Conservation (phyloP, 1,284 basidiomycete species). For the Apiotrichum siamense region DNA sequence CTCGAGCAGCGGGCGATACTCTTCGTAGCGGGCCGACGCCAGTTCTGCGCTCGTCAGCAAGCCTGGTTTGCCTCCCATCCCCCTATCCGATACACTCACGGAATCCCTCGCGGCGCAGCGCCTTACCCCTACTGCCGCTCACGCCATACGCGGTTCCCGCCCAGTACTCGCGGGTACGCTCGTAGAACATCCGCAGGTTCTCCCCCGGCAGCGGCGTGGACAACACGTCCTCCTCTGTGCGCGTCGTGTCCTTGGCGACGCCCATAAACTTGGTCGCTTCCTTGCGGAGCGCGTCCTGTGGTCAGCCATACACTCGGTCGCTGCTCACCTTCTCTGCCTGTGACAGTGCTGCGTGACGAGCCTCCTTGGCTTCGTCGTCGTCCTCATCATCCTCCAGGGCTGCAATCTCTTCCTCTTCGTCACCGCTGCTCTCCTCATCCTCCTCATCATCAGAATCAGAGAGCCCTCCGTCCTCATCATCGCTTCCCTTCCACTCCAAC, state of each 20-base stretch:
- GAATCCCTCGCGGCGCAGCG: slow-evolving; percentile 72
- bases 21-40: slow-evolving; percentile 40
- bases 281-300: slow-evolving; percentile 55
- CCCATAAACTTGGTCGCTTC: slow-evolving; percentile 68
- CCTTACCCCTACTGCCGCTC: slow-evolving; percentile 67
- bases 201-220: slow-evolving; percentile 87
- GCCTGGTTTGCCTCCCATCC: no score
- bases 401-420: slow-evolving; percentile 31
- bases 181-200: slow-evolving; percentile 76
- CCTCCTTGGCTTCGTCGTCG: slow-evolving; percentile 23
- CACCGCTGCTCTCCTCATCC: slow-evolving; percentile 30
- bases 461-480: slow-evolving; percentile 49
- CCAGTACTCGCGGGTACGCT: slow-evolving; percentile 74
- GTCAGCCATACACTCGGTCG: neutral
- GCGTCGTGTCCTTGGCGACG: slow-evolving; percentile 59
- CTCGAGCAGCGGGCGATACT: slow-evolving; percentile 69
- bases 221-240: slow-evolving; percentile 65
- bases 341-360: slow-evolving; percentile 20
- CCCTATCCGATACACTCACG: no score
- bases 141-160: slow-evolving; percentile 60
- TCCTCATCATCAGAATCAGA: slow-evolving; percentile 40
- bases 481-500: slow-evolving; percentile 57
- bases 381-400: slow-evolving; percentile 35
- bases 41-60: slow-evolving; percentile 8
- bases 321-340: slow-evolving; percentile 24